These are phyloP conservation scores for Mariannaea sp. DNA, from an alignment of 2,329 filamentous ascomycete genomes.

Conservation along the genomic window DNA sequence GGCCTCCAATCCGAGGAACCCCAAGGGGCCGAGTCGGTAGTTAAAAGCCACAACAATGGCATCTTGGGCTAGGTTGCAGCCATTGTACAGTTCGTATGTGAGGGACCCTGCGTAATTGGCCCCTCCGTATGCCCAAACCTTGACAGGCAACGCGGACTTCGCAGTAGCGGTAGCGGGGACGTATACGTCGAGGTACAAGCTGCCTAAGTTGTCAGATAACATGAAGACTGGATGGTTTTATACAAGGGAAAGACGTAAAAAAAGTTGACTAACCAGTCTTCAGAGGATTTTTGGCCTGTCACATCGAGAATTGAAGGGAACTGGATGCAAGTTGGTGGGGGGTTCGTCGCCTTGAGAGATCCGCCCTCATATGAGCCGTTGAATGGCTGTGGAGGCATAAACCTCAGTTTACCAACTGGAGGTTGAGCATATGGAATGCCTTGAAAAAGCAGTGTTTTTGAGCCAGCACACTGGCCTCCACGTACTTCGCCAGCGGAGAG, in stretches of 20 bases:
- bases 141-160: conserved; percentile 21
- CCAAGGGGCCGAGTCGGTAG: conserved; percentile 24
- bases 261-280: conserved; percentile 22
- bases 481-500: conserved; percentile 2
- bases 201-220: background rate
- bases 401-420: conserved; percentile 19
- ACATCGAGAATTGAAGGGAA: conserved; percentile 14
- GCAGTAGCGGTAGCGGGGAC: conserved; percentile 8
- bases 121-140: conserved; percentile 28
- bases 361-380: conserved; percentile 4
- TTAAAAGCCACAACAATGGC: conserved; percentile 30
- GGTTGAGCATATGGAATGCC: conserved; percentile 31
- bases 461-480: conserved; percentile 4
- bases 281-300: conserved; percentile 10
- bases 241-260: background rate
- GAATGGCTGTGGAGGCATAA: conserved; percentile 21
- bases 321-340: conserved; percentile 20
- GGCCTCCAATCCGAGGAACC: conserved; percentile 14
- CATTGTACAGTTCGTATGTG: conserved; percentile 23
- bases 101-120: conserved; percentile 15
- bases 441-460: conserved; percentile 14
- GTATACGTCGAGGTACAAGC: conserved; percentile 26
- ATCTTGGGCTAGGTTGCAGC: conserved; percentile 37
- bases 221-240: background rate
- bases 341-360: conserved; percentile 17